A percentile compares a stretch with the other conserved stretches of the same genome.
Evolutionary conservation across 1,139 yeast species (phyloP).

Genomic region (Sugiyamaella neomexicana): DNA sequence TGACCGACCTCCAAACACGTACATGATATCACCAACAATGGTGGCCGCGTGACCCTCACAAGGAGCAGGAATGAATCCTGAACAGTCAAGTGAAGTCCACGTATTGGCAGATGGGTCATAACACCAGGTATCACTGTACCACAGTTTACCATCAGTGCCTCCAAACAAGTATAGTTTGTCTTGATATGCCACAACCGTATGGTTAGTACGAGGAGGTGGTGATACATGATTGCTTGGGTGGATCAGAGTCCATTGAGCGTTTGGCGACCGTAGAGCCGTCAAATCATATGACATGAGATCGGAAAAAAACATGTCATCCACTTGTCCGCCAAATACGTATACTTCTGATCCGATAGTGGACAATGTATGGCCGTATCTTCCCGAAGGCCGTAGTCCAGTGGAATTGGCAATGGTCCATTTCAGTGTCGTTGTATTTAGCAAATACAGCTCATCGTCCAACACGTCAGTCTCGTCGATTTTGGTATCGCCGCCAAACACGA

Average conservation of each 20-base stretch:
- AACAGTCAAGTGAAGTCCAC: slow-evolving; percentile 56
- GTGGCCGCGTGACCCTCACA: slow-evolving; percentile 91
- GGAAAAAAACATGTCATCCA: slow-evolving; percentile 82
- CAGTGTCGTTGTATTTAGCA: slow-evolving; percentile 83
- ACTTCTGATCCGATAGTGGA: slow-evolving; percentile 69
- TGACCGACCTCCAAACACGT: slow-evolving; percentile 88
- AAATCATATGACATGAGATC: slow-evolving; percentile 86
- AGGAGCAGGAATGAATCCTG: slow-evolving; percentile 76
- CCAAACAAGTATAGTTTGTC: slow-evolving; percentile 90
- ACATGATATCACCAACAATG: slow-evolving; percentile 74
- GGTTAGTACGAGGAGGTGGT: slow-evolving; percentile 87
- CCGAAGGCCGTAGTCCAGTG: slow-evolving; percentile 78
- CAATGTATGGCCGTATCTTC: slow-evolving; percentile 90
- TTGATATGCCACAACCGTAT: slow-evolving; percentile 79
- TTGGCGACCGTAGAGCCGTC: slow-evolving; percentile 80
- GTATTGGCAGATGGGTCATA: slow-evolving; percentile 67
- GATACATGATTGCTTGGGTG: slow-evolving; percentile 47
- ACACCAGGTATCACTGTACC: slow-evolving; percentile 78
- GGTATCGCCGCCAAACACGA: slow-evolving; percentile 96
- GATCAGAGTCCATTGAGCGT: slow-evolving; percentile 80
- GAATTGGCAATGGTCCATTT: slow-evolving; percentile 92
- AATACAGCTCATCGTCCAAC: slow-evolving; percentile 82
- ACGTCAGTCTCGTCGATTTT: slow-evolving; percentile 75
- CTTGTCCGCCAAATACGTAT: slow-evolving; percentile 92
- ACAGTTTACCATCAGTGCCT: slow-evolving; percentile 76